Evolutionary conservation across 768 basidiomycete species (phyloP).

Genomic region (Boletus bicolor): DNA sequence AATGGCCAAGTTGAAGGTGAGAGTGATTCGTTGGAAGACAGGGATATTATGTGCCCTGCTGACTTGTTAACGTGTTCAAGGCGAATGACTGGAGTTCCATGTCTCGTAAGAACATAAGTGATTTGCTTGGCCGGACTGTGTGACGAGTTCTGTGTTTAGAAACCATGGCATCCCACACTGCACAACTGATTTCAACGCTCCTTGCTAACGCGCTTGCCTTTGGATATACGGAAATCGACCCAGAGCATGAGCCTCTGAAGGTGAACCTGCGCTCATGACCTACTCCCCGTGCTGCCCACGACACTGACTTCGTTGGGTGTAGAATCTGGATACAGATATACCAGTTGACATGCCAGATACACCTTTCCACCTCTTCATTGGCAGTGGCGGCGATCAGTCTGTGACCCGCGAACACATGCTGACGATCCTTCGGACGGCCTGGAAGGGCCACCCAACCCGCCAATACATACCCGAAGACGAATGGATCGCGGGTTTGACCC

Average conservation of each 20-base stretch:
- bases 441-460: constrained; percentile 17
- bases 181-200: constrained; percentile 38
- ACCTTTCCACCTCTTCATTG: constrained; percentile 34
- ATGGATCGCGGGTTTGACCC: constrained; percentile 40
- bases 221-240: constrained; percentile 45
- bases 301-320: neutral
- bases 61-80: constrained; percentile 26
- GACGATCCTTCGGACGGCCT: constrained; percentile 12
- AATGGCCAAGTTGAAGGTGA: constrained; percentile 68
- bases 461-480: constrained; percentile 23
- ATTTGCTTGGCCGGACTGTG: neutral
- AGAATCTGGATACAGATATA: constrained; percentile 22
- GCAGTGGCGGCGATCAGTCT: constrained; percentile 11
- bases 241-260: constrained; percentile 49
- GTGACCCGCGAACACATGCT: constrained; percentile 15
- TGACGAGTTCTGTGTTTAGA: constrained; percentile 30
- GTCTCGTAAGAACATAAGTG: constrained; percentile 42
- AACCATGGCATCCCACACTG: constrained; percentile 48
- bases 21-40: neutral
- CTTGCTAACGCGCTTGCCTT: constrained; percentile 49
- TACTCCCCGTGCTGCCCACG: neutral
- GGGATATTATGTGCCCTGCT: neutral
- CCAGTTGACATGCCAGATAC: constrained; percentile 39
- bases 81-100: constrained; percentile 64
- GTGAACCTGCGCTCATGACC: constrained; percentile 23